phyloP scores from a whole-genome alignment of 169 alveolate genomes.

The Plasmodium billcollinsi region DNA sequence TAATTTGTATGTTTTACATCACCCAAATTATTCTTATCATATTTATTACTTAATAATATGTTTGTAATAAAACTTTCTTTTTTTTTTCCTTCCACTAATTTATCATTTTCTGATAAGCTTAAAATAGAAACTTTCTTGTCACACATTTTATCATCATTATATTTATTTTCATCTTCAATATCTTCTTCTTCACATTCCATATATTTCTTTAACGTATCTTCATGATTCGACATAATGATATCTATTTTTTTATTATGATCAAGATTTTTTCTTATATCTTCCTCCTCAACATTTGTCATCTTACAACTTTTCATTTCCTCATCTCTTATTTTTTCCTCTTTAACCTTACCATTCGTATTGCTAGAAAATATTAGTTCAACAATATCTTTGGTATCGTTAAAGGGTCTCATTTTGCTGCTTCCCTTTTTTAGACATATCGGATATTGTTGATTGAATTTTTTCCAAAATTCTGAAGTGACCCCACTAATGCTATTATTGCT shows the following conservation, averaged over 20 bases:
- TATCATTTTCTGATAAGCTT: background rate
- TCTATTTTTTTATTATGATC: conserved; percentile 50
- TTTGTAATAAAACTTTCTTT: background rate
- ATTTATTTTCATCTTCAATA: background rate
- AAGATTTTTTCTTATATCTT: background rate
- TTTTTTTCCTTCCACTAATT: background rate
- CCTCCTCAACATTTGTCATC: too few species aligned
- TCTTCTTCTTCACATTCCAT: conserved; percentile 61
- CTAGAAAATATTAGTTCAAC: conserved; percentile 34
- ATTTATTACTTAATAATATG: background rate
- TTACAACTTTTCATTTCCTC: background rate
- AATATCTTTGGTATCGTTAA: conserved; percentile 31
- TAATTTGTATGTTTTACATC: background rate
- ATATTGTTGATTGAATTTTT: background rate
- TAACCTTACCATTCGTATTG: background rate
- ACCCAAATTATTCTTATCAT: background rate
- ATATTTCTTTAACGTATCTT: conserved; percentile 32
- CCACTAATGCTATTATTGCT: too few species aligned
- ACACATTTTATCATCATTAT: background rate
- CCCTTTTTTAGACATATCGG: background rate
- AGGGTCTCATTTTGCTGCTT: background rate
- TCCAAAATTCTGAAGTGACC: too few species aligned
- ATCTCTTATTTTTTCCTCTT: background rate
- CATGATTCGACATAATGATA: conserved; percentile 67
- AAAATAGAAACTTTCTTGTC: background rate